Conservation (phyloP, 345 rosid species). For the Aegle marmelos region DNA sequence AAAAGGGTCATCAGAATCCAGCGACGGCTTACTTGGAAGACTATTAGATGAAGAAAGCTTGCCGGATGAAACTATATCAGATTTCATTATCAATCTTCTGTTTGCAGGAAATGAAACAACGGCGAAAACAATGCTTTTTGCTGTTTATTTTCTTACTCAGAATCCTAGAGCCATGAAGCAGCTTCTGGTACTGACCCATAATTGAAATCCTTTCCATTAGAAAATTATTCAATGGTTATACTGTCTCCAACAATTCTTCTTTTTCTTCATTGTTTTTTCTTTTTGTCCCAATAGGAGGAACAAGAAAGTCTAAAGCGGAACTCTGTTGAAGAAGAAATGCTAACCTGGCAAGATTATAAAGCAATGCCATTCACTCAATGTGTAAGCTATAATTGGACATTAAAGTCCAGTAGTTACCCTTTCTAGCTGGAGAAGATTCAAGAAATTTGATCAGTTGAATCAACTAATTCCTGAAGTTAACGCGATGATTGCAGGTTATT, state of each 20-base stretch:
- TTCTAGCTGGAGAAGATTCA: neutral
- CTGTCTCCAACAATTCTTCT: neutral
- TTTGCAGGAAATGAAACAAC: slow-evolving; percentile 95
- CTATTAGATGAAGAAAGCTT: slow-evolving; percentile 67
- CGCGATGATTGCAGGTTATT: slow-evolving; percentile 43
- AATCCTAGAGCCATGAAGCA: slow-evolving; percentile 61
- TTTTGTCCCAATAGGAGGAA: slow-evolving; percentile 55
- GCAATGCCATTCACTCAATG: slow-evolving; percentile 84
- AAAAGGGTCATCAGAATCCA: slow-evolving; percentile 23
- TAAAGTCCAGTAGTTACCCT: neutral
- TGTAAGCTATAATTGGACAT: slow-evolving; percentile 35
- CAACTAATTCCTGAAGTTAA: neutral
- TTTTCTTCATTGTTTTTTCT: neutral
- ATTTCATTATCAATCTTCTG: slow-evolving; percentile 77
- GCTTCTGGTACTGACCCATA: slow-evolving; percentile 36
- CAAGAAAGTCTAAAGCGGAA: slow-evolving; percentile 38
- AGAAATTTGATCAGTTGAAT: neutral
- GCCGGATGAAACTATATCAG: slow-evolving; percentile 59
- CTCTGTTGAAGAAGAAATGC: slow-evolving; percentile 20
- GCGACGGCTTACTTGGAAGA: slow-evolving; percentile 64
- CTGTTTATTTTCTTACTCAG: slow-evolving; percentile 70
- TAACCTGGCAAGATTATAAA: slow-evolving; percentile 81
- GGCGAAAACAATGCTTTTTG: slow-evolving; percentile 80
- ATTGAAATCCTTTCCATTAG: neutral
- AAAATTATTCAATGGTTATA: neutral